These are phyloP conservation scores for Turritis glabra DNA, from an alignment of 345 rosid genomes.

Conservation along the genomic window DNA sequence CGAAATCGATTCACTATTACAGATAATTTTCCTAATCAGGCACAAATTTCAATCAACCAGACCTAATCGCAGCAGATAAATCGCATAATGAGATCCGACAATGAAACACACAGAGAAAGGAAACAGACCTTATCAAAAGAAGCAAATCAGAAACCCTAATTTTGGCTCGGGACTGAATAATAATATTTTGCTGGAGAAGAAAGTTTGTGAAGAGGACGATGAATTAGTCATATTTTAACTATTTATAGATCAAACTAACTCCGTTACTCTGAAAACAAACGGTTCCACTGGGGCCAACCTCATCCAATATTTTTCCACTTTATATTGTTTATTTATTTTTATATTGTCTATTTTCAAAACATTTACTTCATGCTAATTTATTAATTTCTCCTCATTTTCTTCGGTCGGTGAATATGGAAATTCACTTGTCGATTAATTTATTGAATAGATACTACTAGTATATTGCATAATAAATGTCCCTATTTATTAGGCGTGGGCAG, in stretches of 20 bases:
- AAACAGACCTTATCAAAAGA: constrained; percentile 3
- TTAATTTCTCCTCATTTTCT: no score
- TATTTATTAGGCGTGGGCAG: constrained; percentile 9
- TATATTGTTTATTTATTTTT: no score
- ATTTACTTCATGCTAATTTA: no score
- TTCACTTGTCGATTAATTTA: constrained; percentile 13
- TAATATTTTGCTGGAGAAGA: background rate
- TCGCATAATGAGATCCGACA: background rate
- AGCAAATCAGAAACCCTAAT: constrained; percentile 3
- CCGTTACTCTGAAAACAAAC: constrained; percentile 16
- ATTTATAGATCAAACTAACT: constrained; percentile 17
- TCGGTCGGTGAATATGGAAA: no score
- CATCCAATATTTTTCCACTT: no score
- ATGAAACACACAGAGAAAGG: background rate
- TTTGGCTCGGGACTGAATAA: constrained; percentile 4
- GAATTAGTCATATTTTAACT: background rate
- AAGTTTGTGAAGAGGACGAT: constrained; percentile 17
- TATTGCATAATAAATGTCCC: background rate
- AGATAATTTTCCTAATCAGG: background rate
- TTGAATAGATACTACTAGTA: no score
- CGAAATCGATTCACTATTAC: background rate
- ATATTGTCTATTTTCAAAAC: background rate
- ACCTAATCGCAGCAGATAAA: background rate
- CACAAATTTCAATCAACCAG: background rate
- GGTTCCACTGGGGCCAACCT: constrained; percentile 22